These are phyloP conservation scores for Colletotrichum trifolii DNA, from an alignment of 2,329 filamentous ascomycete species.

Conservation along the genomic window DNA sequence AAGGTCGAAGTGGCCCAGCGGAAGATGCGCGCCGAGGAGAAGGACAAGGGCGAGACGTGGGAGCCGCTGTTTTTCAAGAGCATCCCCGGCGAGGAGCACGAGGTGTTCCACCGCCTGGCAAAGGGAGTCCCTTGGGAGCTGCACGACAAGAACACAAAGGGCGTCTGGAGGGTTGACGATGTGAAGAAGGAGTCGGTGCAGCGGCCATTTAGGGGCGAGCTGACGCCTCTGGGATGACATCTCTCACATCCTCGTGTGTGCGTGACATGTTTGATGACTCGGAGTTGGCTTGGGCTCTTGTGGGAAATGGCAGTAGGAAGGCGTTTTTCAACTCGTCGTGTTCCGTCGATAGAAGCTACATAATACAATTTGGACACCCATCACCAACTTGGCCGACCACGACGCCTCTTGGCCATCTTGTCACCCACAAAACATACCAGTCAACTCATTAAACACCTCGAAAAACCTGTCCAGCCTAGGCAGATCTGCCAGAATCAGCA, in stretches of 20 bases:
- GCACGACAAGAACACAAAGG: constrained; percentile 49
- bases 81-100: constrained; percentile 41
- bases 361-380: too few species aligned
- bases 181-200: constrained; percentile 39
- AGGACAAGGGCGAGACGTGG: constrained; percentile 57
- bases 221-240: constrained; percentile 45
- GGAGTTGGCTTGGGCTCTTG: not conserved
- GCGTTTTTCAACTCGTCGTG: too few species aligned
- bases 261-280: constrained; percentile 6
- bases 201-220: constrained; percentile 46
- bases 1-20: constrained; percentile 87
- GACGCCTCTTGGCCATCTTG: too few species aligned
- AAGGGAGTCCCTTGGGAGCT: constrained; percentile 45
- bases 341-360: too few species aligned
- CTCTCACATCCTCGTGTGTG: not conserved
- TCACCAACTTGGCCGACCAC: too few species aligned
- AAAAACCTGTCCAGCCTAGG: not conserved
- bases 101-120: constrained; percentile 46
- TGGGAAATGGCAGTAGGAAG: too few species aligned
- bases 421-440: not conserved
- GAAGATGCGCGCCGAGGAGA: constrained; percentile 76
- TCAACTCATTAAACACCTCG: not conserved
- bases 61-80: constrained; percentile 52
- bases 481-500: not conserved
- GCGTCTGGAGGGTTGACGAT: constrained; percentile 51